These are phyloP conservation scores for Russula sp. DNA, from an alignment of 768 basidiomycete species.

Conservation along the genomic window DNA sequence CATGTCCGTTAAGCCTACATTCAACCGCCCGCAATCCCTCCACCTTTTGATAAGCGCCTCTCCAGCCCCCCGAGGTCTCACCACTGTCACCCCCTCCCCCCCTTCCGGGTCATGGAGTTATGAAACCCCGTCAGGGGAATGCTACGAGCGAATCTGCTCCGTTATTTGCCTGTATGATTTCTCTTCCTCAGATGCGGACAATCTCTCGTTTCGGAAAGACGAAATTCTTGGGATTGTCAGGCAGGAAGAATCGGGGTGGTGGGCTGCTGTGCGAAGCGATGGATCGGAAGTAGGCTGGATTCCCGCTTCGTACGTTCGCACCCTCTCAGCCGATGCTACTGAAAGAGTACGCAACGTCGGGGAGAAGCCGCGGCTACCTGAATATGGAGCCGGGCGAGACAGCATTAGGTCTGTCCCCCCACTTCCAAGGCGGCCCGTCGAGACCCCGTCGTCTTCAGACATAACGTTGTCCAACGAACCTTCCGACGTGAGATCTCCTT, in stretches of 20 bases:
- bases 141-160: slow-evolving; percentile 39
- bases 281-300: slow-evolving; percentile 65
- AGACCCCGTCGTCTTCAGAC: slow-evolving; percentile 6
- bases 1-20: slow-evolving; percentile 15
- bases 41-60: slow-evolving; percentile 15
- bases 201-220: slow-evolving; percentile 56
- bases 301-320: slow-evolving; percentile 61
- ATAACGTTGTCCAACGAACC: slow-evolving; percentile 4
- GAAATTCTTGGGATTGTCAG: slow-evolving; percentile 66
- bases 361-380: slow-evolving; percentile 38
- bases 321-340: slow-evolving; percentile 46
- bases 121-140: slow-evolving; percentile 28
- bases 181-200: slow-evolving; percentile 50
- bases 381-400: slow-evolving; percentile 42
- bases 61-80: neutral
- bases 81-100: neutral
- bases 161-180: slow-evolving; percentile 69
- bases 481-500: neutral
- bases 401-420: slow-evolving; percentile 37
- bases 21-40: slow-evolving; percentile 12
- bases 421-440: slow-evolving; percentile 24
- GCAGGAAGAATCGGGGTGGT: slow-evolving; percentile 72
- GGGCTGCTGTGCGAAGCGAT: slow-evolving; percentile 61
- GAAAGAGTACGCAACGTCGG: slow-evolving; percentile 41
- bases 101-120: slow-evolving; percentile 18